Evolutionary conservation across 176 grass and related monocot genomes (phyloP).

Genomic region (Hordeum vulgare): MorexV3_pseudomolecules_assembly NC_058521.1:428017296-428017795

Average conservation of each 20-base stretch:
- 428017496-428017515: too few relatives aligned
- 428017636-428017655: background rate
- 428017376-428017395: background rate
- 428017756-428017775: background rate
- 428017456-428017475: too few relatives aligned
- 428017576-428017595: background rate
- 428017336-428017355: background rate
- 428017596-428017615: background rate
- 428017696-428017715: background rate
- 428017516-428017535: background rate
- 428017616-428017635: background rate
- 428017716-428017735: background rate
- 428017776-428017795: too few relatives aligned
- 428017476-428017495: too few relatives aligned
- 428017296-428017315: too few relatives aligned
- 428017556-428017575: background rate
- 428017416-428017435: background rate
- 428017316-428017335: background rate
- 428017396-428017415: background rate
- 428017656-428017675: background rate
- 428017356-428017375: background rate
- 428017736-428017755: background rate
- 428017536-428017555: background rate
- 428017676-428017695: background rate
- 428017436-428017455: too few relatives aligned